Conservation (phyloP, 2,329 filamentous ascomycete genomes). For the Colletotrichum limetticola region DNA sequence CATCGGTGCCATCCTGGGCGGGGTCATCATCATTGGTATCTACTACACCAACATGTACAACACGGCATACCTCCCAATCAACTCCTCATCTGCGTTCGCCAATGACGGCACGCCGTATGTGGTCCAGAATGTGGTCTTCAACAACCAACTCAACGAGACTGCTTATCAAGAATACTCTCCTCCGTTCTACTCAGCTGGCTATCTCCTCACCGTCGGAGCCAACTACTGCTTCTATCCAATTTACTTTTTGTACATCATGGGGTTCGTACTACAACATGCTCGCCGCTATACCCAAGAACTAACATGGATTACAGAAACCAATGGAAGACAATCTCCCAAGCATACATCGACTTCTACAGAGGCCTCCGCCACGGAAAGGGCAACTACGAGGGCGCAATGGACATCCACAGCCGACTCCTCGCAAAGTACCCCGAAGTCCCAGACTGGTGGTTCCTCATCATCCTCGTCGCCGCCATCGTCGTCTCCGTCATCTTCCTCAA, state of each 20-base stretch:
- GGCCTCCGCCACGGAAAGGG: constrained; percentile 50
- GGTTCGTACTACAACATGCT: background rate
- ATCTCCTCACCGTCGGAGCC: constrained; percentile 52
- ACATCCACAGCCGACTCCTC: constrained; percentile 57
- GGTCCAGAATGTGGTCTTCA: constrained; percentile 46
- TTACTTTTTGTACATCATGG: constrained; percentile 55
- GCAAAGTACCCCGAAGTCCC: constrained; percentile 56
- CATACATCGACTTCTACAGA: constrained; percentile 52
- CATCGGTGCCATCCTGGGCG: constrained; percentile 47
- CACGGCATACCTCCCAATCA: constrained; percentile 59
- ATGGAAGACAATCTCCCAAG: constrained; percentile 48
- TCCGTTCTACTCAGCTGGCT: constrained; percentile 55
- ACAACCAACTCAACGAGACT: constrained; percentile 50
- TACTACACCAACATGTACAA: constrained; percentile 56
- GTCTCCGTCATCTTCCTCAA: constrained; percentile 46
- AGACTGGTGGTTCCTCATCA: constrained; percentile 60
- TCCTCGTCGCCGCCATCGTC: constrained; percentile 47
- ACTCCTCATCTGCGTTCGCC: constrained; percentile 56
- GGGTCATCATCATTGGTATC: constrained; percentile 52
- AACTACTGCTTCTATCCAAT: constrained; percentile 58
- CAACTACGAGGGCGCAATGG: constrained; percentile 54
- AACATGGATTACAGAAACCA: constrained; percentile 42
- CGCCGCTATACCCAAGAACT: background rate
- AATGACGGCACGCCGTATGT: constrained; percentile 53
- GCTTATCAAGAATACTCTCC: constrained; percentile 55